Evolutionary conservation across 1,139 yeast species (phyloP).

Genomic region (Yamadazyma pseudoaaseri): DNA sequence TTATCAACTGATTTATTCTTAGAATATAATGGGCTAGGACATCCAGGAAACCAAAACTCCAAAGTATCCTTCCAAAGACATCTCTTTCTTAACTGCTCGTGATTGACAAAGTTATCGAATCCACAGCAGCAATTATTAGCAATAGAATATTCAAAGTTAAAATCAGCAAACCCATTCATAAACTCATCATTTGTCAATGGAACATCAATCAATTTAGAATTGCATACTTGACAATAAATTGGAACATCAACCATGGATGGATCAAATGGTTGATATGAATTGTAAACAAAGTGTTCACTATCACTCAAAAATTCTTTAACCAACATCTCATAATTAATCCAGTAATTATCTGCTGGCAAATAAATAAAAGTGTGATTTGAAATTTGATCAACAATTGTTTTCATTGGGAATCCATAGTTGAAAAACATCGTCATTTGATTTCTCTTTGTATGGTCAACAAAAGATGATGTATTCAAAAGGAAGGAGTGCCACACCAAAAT

Average conservation of each 20-base stretch:
- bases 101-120: conserved; percentile 10
- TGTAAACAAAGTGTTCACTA: conserved; percentile 6
- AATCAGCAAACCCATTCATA: conserved; percentile 24
- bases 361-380: conserved; percentile 7
- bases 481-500: conserved; percentile 41
- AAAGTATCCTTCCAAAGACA: conserved; percentile 21
- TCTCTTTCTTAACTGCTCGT: conserved; percentile 13
- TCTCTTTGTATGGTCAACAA: conserved; percentile 27
- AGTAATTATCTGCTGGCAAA: conserved; percentile 5
- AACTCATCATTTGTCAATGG: conserved; percentile 15
- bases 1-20: background rate
- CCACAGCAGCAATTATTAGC: conserved; percentile 9
- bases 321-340: conserved; percentile 5
- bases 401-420: conserved; percentile 24
- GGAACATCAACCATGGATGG: conserved; percentile 3
- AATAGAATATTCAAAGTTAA: conserved; percentile 10
- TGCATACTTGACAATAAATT: conserved; percentile 23
- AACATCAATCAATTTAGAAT: conserved; percentile 10
- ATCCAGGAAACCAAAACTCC: conserved; percentile 5
- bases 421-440: conserved; percentile 22
- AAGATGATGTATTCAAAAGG: conserved; percentile 18
- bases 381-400: conserved; percentile 4
- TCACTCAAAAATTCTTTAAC: background rate
- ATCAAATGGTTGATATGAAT: conserved; percentile 9
- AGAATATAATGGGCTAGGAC: background rate